Evolutionary conservation across 2,329 filamentous ascomycete species (phyloP).

Genomic region (Chaetomiaceae sp.): DNA sequence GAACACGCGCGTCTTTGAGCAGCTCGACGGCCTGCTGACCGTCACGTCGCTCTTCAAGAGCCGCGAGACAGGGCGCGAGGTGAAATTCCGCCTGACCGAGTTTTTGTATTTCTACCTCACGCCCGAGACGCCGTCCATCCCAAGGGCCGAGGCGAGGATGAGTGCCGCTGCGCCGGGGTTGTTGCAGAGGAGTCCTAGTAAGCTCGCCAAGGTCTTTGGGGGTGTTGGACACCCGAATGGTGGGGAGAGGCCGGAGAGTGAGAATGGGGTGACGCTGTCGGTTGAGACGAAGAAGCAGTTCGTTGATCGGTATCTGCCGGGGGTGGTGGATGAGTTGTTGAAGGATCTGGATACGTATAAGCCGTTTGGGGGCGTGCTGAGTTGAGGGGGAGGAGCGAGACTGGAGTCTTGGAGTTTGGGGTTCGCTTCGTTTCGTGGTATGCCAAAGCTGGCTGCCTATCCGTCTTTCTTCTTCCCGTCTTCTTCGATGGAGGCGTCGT

Average conservation of each 20-base stretch:
- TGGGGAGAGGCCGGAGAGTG: conserved; percentile 22
- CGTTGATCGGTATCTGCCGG: conserved; percentile 26
- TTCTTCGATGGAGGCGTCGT: neutral
- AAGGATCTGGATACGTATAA: conserved; percentile 58
- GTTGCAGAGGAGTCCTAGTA: conserved; percentile 64
- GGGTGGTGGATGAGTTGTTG: conserved; percentile 27
- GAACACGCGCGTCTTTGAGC: conserved; percentile 90
- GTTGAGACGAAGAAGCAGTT: conserved; percentile 26
- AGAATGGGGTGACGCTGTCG: conserved; percentile 24
- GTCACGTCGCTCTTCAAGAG: conserved; percentile 92
- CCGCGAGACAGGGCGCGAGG: conserved; percentile 75
- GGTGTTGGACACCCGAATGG: conserved; percentile 29
- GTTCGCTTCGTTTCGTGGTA: neutral
- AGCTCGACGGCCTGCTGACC: conserved; percentile 83
- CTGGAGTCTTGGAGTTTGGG: neutral
- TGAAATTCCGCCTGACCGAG: conserved; percentile 94
- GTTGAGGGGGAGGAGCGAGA: conserved; percentile 28
- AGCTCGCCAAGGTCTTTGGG: conserved; percentile 56
- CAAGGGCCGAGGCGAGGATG: conserved; percentile 41
- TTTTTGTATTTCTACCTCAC: conserved; percentile 99
- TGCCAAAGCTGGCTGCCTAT: too few relatives aligned
- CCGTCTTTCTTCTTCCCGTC: conserved; percentile 21
- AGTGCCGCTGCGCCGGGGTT: conserved; percentile 45
- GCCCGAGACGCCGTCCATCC: conserved; percentile 69
- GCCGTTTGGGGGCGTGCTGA: conserved; percentile 63